Base-by-base conservation (phyloP, 768 basidiomycete genomes). In the Hydnum rufescens region DNA sequence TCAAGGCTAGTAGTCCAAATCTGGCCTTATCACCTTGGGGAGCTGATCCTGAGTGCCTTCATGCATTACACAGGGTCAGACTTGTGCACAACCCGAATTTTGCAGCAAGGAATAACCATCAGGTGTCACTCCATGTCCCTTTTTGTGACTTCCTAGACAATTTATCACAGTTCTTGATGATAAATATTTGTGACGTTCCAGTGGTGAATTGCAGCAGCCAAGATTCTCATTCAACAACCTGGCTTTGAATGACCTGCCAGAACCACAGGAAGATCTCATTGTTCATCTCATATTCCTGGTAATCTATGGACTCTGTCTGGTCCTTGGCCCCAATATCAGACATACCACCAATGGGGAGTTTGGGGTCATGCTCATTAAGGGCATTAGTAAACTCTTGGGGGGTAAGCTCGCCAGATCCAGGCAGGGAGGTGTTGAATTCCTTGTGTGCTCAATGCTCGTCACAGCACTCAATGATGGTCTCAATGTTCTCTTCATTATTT, bases 221-320 rank as follows among this genome's bases (percentile, higher is more conserved):
- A 16, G 87, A 90, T 70, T 97, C 97, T 66, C 92, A 81, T 70
- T 99, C 95, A 0, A 93, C 80, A 8, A 93, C 92, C 95, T 95
- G 97, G 60, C 82, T 78, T 58, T 86, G 82, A 44, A 99, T 86
- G 60, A 88, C 90, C 69, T 96, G 89, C 95, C 95, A 99, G 81
- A 99, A 99, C 95, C 95, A 99, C 62, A 95, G 89, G 53, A 99
- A 90, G 48, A 92, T 86, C 62, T 93, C 88, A 62, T 93, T 89
- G 60, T 81, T 84, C 67, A 86, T 78, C 67, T 90, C 86, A 62
- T 90, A 93, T 16, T 88, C 93, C 58, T 93, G 82, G 68, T 97
- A 97, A 64, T 97, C 95, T 32, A 95, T 99, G 68, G 92, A 95
- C 70, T 97, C 96, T 63, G 82, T 86, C 95, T 93, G 96, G 64